Base-by-base conservation (phyloP, 495 filamentous ascomycete species). In the Xeromyces bisporus region DNA sequence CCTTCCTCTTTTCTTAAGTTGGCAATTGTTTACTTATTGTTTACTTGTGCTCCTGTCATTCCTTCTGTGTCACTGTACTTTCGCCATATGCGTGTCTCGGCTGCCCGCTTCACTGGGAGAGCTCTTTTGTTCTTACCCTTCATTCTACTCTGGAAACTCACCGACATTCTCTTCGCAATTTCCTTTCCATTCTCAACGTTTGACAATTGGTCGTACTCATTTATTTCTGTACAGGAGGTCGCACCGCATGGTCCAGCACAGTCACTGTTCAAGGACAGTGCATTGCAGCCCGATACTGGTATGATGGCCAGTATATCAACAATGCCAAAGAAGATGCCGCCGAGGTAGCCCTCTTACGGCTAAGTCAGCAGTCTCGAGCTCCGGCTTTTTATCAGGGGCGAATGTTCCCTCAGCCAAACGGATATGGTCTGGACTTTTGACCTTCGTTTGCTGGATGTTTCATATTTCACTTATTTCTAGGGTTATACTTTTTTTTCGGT, bases 271-370 rank as follows among this genome's bases (percentile, higher is more conserved):
- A 55, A 37, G 66, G 72, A 35, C 44, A 59, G 26, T 47, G 47
- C 26, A 60, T 76, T 45, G 35, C 58, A 6, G 86, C 84, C 23
- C 73, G 82, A 35, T 91, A 74, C 60, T 93, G 80, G 83, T 93
- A 91, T 53, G 83, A 91, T 51, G 85, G 81, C 23, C 69, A 82
- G 40, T 79, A 77, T 43, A 56, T 84, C 56, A 69, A 85, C 56
- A 89, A 87, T 46, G 85, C 86, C 31, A 80, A 71, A 53, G 86
- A 93, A 46, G 85, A 93, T 51, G 85, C 81, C 20, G 83, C 85
- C 43, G 83, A 83, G 53, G 60, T 77, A 36, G 76, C 77, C 29
- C 45, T 86, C 33, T 65, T 58, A 29, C 8, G 31, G 10, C 32
- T 64, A 16, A 55, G 46, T 27, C 36, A 45, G 15, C 47, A 46